These are phyloP conservation scores for Tulasnella sp. DNA, from an alignment of 768 basidiomycete genomes.

Conservation along the genomic window DNA sequence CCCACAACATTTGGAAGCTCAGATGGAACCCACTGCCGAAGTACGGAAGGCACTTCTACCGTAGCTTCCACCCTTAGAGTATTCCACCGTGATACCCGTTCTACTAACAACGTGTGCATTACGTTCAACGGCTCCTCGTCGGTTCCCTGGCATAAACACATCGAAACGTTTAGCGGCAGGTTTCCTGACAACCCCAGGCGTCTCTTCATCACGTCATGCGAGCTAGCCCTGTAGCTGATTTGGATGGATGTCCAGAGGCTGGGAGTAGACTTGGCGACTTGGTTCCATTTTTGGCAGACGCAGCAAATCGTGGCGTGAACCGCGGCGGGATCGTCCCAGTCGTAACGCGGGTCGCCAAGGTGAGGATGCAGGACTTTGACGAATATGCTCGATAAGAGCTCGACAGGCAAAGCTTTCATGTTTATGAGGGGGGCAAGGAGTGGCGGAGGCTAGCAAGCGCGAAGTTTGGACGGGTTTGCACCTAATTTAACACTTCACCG, in stretches of 20 bases:
- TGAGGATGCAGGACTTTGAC: not conserved
- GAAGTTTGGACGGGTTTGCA: no score
- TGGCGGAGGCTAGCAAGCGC: no score
- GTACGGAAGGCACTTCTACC: not conserved
- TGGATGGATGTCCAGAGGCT: not conserved
- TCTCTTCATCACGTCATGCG: not conserved
- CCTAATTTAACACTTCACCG: not conserved
- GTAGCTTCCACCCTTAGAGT: not conserved
- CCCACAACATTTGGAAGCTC: not conserved
- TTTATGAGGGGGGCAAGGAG: not conserved
- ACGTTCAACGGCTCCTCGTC: not conserved
- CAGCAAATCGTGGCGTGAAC: not conserved
- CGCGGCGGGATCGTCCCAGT: not conserved
- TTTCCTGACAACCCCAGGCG: not conserved
- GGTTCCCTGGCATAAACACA: not conserved
- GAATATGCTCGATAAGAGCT: not conserved
- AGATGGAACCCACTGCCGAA: not conserved
- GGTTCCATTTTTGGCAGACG: not conserved
- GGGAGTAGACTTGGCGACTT: not conserved
- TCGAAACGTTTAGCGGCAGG: not conserved
- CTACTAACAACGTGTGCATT: not conserved
- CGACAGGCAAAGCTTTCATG: not conserved
- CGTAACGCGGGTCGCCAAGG: not conserved
- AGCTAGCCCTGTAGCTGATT: not conserved
- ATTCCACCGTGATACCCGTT: not conserved